These are phyloP conservation scores for Catharanthus roseus DNA, from an alignment of 257 asterid genomes.

Conservation along the genomic window DNA sequence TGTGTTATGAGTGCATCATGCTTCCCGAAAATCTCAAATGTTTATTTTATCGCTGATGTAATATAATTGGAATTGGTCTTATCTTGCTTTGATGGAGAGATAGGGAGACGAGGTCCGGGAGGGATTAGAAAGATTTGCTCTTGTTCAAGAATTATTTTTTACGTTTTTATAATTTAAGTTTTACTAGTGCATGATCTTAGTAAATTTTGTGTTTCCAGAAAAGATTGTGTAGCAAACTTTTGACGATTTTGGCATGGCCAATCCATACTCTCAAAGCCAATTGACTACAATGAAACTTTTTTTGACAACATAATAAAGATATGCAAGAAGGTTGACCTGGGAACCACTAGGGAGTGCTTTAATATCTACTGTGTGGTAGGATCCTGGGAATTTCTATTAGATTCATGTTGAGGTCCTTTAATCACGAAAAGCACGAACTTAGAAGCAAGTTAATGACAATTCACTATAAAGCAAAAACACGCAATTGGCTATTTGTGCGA, in stretches of 20 bases:
- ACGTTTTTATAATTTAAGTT: neutral
- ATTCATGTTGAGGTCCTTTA: neutral
- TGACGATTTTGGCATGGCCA: neutral
- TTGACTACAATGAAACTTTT: neutral
- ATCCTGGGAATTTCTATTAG: neutral
- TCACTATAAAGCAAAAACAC: neutral
- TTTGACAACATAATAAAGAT: neutral
- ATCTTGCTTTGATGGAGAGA: neutral
- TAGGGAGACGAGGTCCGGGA: neutral
- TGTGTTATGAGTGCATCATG: neutral
- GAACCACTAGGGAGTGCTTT: neutral
- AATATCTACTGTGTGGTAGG: neutral
- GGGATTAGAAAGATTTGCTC: neutral
- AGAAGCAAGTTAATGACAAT: neutral
- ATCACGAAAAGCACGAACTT: neutral
- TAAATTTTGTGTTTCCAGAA: neutral
- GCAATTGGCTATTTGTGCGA: neutral
- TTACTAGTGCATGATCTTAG: neutral
- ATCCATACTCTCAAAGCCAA: neutral
- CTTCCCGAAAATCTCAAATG: neutral
- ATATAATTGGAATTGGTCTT: neutral
- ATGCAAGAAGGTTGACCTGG: too few species aligned
- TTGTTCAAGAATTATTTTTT: neutral
- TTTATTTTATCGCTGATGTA: neutral
- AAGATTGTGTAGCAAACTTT: neutral